Conservation (phyloP, 768 basidiomycete genomes). For the Termitomyces sp. region DNA sequence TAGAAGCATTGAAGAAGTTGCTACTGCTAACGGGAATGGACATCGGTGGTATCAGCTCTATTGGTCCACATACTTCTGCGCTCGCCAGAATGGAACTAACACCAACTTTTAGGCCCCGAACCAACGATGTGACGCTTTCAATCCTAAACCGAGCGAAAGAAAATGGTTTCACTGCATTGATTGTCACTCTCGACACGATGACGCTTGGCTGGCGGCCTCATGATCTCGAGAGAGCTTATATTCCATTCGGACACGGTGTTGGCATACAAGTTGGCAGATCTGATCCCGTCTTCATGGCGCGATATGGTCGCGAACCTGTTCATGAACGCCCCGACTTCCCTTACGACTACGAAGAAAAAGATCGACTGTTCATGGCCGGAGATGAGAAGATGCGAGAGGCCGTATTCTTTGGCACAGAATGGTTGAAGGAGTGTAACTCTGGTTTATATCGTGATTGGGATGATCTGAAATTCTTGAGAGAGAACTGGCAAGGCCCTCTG, state of each 20-base stretch:
- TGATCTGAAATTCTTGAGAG: conserved; percentile 58
- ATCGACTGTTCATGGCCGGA: conserved; percentile 35
- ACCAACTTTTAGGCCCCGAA: conserved; percentile 44
- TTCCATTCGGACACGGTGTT: conserved; percentile 62
- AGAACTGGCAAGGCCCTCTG: conserved; percentile 75
- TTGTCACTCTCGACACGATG: conserved; percentile 79
- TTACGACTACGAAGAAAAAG: conserved; percentile 44
- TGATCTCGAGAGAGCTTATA: conserved; percentile 58
- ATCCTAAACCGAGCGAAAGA: conserved; percentile 61
- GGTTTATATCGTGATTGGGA: conserved; percentile 67
- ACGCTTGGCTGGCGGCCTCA: conserved; percentile 71
- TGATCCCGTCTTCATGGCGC: conserved; percentile 76
- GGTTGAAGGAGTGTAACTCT: conserved; percentile 58
- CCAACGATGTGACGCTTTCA: conserved; percentile 56
- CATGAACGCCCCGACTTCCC: conserved; percentile 47
- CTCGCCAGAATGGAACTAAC: neutral
- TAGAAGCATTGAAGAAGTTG: conserved; percentile 73
- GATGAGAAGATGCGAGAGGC: conserved; percentile 37
- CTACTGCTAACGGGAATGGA: conserved; percentile 59
- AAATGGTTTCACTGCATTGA: conserved; percentile 61
- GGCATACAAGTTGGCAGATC: conserved; percentile 64
- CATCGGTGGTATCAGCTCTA: conserved; percentile 81
- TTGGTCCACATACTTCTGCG: conserved; percentile 37
- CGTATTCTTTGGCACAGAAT: conserved; percentile 49
- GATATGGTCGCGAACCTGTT: conserved; percentile 40